Evolutionary conservation across 2,329 filamentous ascomycete genomes (phyloP).

Genomic region (Penicillium sp.): DNA sequence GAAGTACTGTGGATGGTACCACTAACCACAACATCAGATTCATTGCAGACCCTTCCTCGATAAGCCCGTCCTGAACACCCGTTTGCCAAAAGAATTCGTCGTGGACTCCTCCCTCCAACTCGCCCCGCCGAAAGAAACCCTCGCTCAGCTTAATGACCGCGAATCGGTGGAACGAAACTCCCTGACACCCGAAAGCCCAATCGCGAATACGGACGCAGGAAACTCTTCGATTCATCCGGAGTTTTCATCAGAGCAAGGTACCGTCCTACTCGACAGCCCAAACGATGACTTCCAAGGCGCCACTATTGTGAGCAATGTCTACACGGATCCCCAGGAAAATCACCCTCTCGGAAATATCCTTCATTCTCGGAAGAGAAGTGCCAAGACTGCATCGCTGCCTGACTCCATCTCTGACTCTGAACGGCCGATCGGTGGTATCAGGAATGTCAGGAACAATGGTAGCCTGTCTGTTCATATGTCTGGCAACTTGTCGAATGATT

Average conservation of each 20-base stretch:
- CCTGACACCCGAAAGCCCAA: background rate
- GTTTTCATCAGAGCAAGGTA: background rate
- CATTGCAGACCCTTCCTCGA: background rate
- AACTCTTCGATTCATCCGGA: background rate
- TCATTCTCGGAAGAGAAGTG: constrained; percentile 28
- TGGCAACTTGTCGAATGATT: background rate
- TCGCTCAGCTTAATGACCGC: background rate
- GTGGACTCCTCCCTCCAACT: background rate
- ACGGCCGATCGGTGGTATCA: constrained; percentile 1
- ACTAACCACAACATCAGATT: background rate
- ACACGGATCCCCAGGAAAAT: background rate
- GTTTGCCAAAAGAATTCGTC: background rate
- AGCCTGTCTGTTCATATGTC: background rate
- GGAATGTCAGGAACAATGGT: constrained; percentile 4
- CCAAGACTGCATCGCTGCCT: constrained; percentile 28
- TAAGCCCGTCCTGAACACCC: background rate
- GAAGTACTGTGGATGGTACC: background rate
- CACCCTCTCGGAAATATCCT: background rate
- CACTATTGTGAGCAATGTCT: background rate
- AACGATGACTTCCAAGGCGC: background rate
- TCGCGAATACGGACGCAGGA: background rate
- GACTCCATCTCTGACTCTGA: constrained; percentile 28
- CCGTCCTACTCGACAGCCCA: background rate
- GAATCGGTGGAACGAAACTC: background rate
- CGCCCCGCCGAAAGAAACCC: background rate